Conservation (phyloP, 2,329 filamentous ascomycete genomes). For the Pseudogymnoascus sp. region DNA sequence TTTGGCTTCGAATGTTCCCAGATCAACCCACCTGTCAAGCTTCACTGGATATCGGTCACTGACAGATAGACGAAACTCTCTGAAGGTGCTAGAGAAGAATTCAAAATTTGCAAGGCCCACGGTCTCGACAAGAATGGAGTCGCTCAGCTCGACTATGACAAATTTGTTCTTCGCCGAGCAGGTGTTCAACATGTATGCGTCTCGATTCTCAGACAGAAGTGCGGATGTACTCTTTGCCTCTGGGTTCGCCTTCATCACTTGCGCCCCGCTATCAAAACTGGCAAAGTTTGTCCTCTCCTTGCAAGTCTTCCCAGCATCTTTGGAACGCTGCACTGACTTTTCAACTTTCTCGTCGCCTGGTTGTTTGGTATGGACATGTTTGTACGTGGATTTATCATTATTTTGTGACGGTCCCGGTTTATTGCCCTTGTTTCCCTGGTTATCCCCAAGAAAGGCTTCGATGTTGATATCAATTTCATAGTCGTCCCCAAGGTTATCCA, state of each 20-base stretch:
- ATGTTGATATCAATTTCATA: slow-evolving; percentile 75
- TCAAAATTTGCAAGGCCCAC: slow-evolving; percentile 97
- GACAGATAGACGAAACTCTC: slow-evolving; percentile 82
- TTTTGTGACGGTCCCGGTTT: slow-evolving; percentile 16
- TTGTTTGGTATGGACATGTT: slow-evolving; percentile 5
- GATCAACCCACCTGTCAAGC: slow-evolving; percentile 77
- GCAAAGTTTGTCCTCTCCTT: slow-evolving; percentile 97
- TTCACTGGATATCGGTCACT: slow-evolving; percentile 94
- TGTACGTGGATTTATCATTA: slow-evolving; percentile 15
- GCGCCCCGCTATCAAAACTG: slow-evolving; percentile 93
- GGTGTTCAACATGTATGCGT: slow-evolving; percentile 95
- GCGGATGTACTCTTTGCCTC: slow-evolving; percentile 82
- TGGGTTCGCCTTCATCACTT: slow-evolving; percentile 79
- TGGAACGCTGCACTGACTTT: slow-evolving; percentile 50
- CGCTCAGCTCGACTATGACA: slow-evolving; percentile 86
- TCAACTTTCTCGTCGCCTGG: slow-evolving; percentile 11
- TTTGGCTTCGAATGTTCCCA: slow-evolving; percentile 82
- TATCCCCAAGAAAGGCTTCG: slow-evolving; percentile 46
- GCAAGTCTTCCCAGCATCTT: slow-evolving; percentile 93
- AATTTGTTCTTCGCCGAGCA: slow-evolving; percentile 85
- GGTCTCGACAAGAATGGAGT: slow-evolving; percentile 72
- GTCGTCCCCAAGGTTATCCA: slow-evolving; percentile 79
- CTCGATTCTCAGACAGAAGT: slow-evolving; percentile 91
- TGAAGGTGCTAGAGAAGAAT: slow-evolving; percentile 96
- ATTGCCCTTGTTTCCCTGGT: slow-evolving; percentile 11